Base-by-base conservation (phyloP, 495 filamentous ascomycete species). In the Jackrogersella minutella region DNA sequence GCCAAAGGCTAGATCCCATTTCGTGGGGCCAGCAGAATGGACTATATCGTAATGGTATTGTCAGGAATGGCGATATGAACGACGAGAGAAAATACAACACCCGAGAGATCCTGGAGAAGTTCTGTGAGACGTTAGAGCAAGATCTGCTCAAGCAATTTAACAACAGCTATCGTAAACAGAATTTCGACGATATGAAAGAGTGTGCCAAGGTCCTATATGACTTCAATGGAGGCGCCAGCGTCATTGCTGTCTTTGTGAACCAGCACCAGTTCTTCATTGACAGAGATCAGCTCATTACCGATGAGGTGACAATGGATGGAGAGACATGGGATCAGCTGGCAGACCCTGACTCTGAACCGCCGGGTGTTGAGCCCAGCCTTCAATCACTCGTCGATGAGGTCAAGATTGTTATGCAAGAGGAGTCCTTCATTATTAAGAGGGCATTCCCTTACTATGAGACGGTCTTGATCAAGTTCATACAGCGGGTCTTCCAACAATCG, bases 201-300 rank as follows among this genome's bases (percentile, higher is more conserved):
- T 98, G 96, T 73, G 93, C 96, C 17, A 92, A 90, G 58, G 95
- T 97, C 33, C 82, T 99, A 64, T 84, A 94, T 73, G 95, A 97
- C 80, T 99, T 99, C 83, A 96, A 93, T 78, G 91, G 92, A 28
- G 96, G 96, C 31, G 86, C 91, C 46, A 97, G 92, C 77, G 95
- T 97, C 46, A 93, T 97, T 71, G 93, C 90, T 26, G 82, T 93
- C 44, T 99, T 97, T 73, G 94, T 99, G 68, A 99, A 99, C 76
- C 96, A 99, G 77, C 96, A 98, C 79, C 90, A 97, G 72, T 98
- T 98, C 78, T 99, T 99, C 79, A 97, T 99, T 69, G 93, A 97
- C 68, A 82, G 91, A 13, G 92, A 90, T 72, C 91, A 96, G 69
- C 80, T 97, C 62, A 89, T 97, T 14, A 93, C 91, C 0, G 96